Conservation (phyloP, 2,329 filamentous ascomycete species). For the Septoria petroselini region DNA sequence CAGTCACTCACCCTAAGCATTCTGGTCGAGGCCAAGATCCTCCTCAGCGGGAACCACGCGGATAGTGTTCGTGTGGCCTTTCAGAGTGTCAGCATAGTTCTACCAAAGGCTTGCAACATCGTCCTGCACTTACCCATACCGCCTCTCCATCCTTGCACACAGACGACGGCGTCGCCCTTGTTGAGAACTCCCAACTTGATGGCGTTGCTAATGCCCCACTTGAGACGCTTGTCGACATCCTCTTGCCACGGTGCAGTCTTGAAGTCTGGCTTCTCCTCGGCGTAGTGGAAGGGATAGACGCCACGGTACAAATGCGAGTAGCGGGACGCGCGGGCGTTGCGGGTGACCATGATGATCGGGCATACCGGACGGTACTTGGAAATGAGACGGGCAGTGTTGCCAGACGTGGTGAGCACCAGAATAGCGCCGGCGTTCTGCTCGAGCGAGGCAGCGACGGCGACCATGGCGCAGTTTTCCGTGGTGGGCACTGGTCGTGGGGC, state of each 20-base stretch:
- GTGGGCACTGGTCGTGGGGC: constrained; percentile 80
- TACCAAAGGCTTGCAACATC: too few relatives aligned
- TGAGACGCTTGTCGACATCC: constrained; percentile 95
- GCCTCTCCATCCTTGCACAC: constrained; percentile 87
- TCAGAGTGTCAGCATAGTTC: not conserved
- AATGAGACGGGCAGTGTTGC: constrained; percentile 87
- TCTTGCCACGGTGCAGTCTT: constrained; percentile 93
- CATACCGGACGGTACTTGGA: constrained; percentile 99
- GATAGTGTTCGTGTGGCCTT: constrained; percentile 75
- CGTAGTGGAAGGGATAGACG: constrained; percentile 96
- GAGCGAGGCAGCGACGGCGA: constrained; percentile 89
- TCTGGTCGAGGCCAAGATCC: constrained; percentile 50
- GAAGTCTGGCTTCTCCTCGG: constrained; percentile 92
- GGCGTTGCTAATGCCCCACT: constrained; percentile 89
- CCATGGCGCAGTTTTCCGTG: constrained; percentile 93
- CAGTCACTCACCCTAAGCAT: constrained; percentile 39
- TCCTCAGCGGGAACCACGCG: constrained; percentile 52
- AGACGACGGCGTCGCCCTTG: constrained; percentile 71
- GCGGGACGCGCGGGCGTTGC: constrained; percentile 75
- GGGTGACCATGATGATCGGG: constrained; percentile 98
- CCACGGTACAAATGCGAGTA: constrained; percentile 96
- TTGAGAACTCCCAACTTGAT: constrained; percentile 74
- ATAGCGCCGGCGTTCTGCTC: constrained; percentile 97
- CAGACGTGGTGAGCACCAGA: constrained; percentile 89
- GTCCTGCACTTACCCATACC: constrained; percentile 60